A percentile compares a stretch with the other conserved stretches of the same genome.
Evolutionary conservation across 768 basidiomycete species (phyloP).

Genomic region (Xerocomellus amylosporus): DNA sequence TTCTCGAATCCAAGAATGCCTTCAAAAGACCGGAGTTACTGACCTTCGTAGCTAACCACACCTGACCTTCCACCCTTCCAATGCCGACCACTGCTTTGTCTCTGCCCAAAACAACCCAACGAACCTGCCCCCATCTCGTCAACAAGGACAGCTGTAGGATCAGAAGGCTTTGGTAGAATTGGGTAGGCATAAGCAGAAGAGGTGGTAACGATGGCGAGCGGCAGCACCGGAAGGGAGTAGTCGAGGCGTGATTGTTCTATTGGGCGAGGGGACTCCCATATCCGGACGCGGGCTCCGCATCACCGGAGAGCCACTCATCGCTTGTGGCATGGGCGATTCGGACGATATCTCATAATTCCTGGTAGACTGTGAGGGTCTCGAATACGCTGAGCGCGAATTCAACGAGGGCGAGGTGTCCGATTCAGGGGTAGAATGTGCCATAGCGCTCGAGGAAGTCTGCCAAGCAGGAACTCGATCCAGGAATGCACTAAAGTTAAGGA

Average conservation of each 20-base stretch:
- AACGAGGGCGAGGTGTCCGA: constrained; percentile 39
- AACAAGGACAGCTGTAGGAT: constrained; percentile 61
- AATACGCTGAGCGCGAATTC: constrained; percentile 40
- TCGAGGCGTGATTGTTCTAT: no score
- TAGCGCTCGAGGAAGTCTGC: no score
- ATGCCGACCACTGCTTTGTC: constrained; percentile 93
- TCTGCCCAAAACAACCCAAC: constrained; percentile 78
- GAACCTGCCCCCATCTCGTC: constrained; percentile 82
- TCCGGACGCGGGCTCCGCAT: no score
- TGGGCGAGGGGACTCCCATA: no score
- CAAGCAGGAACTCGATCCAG: no score
- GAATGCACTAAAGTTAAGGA: no score
- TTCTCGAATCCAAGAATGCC: not conserved
- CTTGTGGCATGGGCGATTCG: constrained; percentile 55
- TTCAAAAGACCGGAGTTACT: not conserved
- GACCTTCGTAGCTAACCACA: constrained; percentile 92
- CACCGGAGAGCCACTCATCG: no score
- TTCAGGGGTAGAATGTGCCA: constrained; percentile 40
- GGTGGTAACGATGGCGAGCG: constrained; percentile 87
- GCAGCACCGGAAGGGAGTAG: no score
- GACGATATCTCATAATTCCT: constrained; percentile 57
- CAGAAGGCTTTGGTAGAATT: constrained; percentile 67
- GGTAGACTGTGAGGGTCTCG: constrained; percentile 54
- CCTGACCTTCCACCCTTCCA: constrained; percentile 78
- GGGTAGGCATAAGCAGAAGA: constrained; percentile 76